A percentile compares a stretch with the other conserved stretches of the same genome.
These are phyloP conservation scores for Ceratobasidium sp. DNA, from an alignment of 1,284 basidiomycete genomes.

Conservation along the genomic window DNA sequence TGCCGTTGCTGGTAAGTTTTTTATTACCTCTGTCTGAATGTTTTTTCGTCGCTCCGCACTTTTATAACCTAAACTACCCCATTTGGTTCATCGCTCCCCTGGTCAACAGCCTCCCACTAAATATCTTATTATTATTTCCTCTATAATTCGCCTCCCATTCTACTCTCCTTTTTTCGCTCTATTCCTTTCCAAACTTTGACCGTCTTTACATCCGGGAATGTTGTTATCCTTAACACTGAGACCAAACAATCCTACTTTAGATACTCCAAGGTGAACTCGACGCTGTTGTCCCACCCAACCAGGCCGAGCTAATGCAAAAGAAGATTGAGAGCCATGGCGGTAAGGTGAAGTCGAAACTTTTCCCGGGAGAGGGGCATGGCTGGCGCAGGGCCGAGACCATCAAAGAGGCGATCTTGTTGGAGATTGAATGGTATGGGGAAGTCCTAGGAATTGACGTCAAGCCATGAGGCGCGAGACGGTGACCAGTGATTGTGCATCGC, in stretches of 20 bases:
- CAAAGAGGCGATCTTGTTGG: constrained; percentile 54
- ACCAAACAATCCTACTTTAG: constrained; percentile 45
- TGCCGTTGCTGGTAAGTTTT: constrained; percentile 58
- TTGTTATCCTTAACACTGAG: not conserved
- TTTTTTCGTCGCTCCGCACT: not conserved
- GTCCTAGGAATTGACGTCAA: constrained; percentile 41
- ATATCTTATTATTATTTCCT: too few species aligned
- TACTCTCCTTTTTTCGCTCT: too few species aligned
- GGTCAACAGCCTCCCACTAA: too few species aligned
- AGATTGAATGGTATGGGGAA: constrained; percentile 55
- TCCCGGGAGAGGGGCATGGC: constrained; percentile 64
- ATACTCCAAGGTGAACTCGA: constrained; percentile 64
- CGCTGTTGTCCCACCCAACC: constrained; percentile 62
- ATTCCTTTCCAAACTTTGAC: too few species aligned
- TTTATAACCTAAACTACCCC: not conserved
- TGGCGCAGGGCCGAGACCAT: constrained; percentile 57
- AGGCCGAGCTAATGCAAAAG: constrained; percentile 58
- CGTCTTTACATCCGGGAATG: too few species aligned
- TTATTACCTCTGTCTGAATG: not conserved
- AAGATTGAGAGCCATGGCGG: constrained; percentile 54
- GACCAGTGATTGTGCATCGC: not conserved
- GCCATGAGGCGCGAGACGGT: not conserved
- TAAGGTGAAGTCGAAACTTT: constrained; percentile 58
- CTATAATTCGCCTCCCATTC: too few species aligned
- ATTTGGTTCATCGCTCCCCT: not conserved